These are phyloP conservation scores for Mycena maculata DNA, from an alignment of 768 basidiomycete species.

Conservation along the genomic window DNA sequence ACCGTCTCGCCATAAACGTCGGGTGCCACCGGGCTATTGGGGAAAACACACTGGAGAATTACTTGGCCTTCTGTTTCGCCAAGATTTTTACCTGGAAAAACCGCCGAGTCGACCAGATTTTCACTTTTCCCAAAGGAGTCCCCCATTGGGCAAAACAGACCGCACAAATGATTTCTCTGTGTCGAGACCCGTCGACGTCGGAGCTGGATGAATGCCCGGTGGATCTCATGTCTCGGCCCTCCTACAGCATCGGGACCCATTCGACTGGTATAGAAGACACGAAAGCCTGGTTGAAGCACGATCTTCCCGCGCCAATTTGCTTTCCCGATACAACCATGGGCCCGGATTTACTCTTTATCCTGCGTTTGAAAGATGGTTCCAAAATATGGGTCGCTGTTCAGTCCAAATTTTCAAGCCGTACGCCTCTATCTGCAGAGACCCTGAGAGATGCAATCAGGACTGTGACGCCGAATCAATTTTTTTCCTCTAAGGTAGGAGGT, in stretches of 20 bases:
- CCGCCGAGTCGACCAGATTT: background rate
- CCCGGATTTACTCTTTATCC: background rate
- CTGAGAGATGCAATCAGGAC: background rate
- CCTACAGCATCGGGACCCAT: background rate
- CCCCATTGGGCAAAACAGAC: background rate
- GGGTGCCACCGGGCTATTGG: background rate
- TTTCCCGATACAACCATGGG: background rate
- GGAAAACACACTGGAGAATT: background rate
- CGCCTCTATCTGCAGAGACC: background rate
- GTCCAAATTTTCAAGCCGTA: background rate
- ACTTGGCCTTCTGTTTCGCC: background rate
- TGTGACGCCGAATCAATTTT: background rate
- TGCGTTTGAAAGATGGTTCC: background rate
- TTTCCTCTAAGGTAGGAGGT: background rate
- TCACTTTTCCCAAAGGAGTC: background rate
- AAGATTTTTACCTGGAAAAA: background rate
- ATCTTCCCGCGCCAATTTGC: background rate
- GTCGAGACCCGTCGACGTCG: background rate
- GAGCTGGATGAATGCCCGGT: background rate
- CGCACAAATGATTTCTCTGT: background rate
- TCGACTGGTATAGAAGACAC: background rate
- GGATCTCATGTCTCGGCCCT: background rate
- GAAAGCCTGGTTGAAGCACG: background rate
- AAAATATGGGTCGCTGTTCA: slow-evolving; percentile 7
- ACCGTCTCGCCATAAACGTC: background rate